Base-by-base conservation (phyloP, 768 basidiomycete genomes). In the Galerina marginata region DNA sequence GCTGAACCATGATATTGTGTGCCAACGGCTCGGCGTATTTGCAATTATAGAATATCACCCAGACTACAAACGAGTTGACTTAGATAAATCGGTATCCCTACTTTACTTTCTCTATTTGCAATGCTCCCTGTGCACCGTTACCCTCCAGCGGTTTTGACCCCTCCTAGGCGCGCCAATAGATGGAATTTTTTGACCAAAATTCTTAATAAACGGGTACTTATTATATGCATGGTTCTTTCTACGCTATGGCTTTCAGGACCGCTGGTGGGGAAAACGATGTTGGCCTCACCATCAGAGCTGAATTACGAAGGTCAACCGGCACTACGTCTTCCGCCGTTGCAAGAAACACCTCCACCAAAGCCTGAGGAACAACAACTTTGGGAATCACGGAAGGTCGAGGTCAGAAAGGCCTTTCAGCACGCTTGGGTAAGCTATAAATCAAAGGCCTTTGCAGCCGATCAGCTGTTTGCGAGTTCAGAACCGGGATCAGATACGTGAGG, bases 341-440 rank as follows among this genome's bases (percentile, higher is more conserved):
- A n/a, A 26, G 59, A 44, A 9, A 59, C 63, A 23, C 56, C 57
- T 16, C 46, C 46, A 7, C 50, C 51, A 0, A 54, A 50, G 4
- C 38, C 50, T 11, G 59, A 59, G 12, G 54, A 62, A 10, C 61
- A 55, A 23, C 39, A 47, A 23, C 10, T 64, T 3, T 85, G 84
- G 83, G 68, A 71, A 5, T 16, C 61, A 6, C 71, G 84, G 26
- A 81, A 83, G 48, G 73, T 77, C 15, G 71, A 81, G 59, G 85
- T 89, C 10, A 75, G 79, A 62, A 70, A 77, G 14, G 82, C 85
- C 0, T 89, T 84, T 69, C 61, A 79, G 16, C 82, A 85, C 71
- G 84, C 86, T 3, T 85, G 83, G 69, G 65, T 63, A n/a, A 83
- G 82, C 1, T 89, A 88, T 68, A 72, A 76, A 63, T 65, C 66